Conservation (phyloP, 768 basidiomycete species). For the Galerina sulciceps region DNA sequence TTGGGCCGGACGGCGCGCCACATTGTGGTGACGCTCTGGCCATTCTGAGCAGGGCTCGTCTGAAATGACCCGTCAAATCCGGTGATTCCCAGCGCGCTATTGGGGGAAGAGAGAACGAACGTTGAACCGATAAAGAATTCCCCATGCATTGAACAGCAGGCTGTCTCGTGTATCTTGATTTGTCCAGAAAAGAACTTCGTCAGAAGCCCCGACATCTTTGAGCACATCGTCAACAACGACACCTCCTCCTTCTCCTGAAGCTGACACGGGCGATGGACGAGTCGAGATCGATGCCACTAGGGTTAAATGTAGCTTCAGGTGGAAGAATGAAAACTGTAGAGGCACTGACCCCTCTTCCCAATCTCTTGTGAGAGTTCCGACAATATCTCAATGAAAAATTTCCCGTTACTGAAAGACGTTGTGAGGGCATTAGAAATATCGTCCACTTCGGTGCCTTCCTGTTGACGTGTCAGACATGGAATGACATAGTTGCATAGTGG, state of each 20-base stretch:
- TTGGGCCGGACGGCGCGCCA: conserved; percentile 80
- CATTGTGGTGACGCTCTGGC: conserved; percentile 75
- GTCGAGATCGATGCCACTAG: no score
- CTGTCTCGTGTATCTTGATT: conserved; percentile 87
- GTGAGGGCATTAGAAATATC: not conserved
- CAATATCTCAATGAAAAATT: no score
- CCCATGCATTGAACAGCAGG: conserved; percentile 80
- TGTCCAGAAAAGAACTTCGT: conserved; percentile 85
- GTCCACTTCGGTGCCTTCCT: not conserved
- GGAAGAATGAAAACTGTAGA: no score
- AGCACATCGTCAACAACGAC: no score
- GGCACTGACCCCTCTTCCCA: no score
- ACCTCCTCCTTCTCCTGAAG: no score
- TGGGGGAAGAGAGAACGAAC: conserved; percentile 39
- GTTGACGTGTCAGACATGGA: no score
- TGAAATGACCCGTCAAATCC: conserved; percentile 36
- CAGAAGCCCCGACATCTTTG: conserved; percentile 33
- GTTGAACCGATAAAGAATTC: conserved; percentile 81
- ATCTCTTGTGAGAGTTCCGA: no score
- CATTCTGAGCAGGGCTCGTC: conserved; percentile 67
- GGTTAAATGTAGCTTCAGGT: no score
- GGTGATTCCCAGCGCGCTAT: conserved; percentile 1
- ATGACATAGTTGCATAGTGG: no score
- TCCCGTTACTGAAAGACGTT: not conserved
- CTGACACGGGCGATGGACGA: no score